These are phyloP conservation scores for Thalia dealbata DNA, from an alignment of 176 grass and related monocot genomes.

Conservation along the genomic window DNA sequence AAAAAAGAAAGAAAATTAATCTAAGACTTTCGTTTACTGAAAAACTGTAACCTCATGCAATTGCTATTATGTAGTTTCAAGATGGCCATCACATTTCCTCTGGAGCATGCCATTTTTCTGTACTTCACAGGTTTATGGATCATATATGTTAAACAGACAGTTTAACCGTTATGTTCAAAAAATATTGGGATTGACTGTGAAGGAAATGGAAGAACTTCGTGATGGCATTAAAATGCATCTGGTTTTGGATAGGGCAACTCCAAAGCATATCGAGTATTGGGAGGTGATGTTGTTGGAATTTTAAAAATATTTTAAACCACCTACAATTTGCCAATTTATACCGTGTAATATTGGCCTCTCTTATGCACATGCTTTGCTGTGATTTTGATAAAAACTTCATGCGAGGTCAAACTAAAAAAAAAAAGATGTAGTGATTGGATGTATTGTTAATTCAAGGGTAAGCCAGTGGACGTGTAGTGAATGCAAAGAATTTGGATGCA, in stretches of 20 bases:
- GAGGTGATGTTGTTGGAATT: constrained; percentile 39
- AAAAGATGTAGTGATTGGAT: too few species aligned
- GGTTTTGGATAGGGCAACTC: constrained; percentile 67
- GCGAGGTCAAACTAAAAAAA: background rate
- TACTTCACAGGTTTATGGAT: background rate
- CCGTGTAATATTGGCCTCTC: background rate
- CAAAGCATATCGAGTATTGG: constrained; percentile 78
- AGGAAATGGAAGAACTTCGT: constrained; percentile 86
- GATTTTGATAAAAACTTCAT: background rate
- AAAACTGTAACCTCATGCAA: background rate
- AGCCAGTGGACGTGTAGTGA: background rate
- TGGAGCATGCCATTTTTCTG: background rate
- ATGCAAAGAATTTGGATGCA: background rate
- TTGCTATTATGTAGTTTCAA: too few species aligned
- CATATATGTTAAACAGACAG: background rate
- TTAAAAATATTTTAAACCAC: constrained; percentile 6
- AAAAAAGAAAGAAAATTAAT: background rate
- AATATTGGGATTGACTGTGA: constrained; percentile 65
- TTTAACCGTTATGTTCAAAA: constrained; percentile 6
- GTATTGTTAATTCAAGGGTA: background rate
- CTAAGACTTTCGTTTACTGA: background rate
- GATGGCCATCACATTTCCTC: background rate
- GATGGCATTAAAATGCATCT: constrained; percentile 99
- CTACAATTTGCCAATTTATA: constrained; percentile 1
- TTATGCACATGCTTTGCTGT: background rate